A percentile compares a stretch with the other conserved stretches of the same genome.
Evolutionary conservation across 495 filamentous ascomycete genomes (phyloP).

Genomic region (Astrocystis sublimbata): DNA sequence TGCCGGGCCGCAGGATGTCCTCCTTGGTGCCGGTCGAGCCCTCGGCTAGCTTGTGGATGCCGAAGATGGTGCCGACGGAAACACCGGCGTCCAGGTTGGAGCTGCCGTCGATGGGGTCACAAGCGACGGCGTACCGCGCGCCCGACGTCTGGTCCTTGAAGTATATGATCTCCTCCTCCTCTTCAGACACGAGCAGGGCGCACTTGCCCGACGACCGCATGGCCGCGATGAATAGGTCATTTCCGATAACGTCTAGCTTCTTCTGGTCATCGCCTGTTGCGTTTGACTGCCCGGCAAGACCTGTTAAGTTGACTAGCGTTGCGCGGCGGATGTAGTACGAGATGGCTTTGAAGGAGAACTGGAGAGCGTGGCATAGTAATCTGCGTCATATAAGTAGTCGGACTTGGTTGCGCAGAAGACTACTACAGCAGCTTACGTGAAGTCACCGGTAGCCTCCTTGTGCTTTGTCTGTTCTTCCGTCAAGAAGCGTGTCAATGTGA

Average conservation of each 20-base stretch:
- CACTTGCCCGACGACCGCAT: slow-evolving; percentile 92
- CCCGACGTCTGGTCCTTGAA: slow-evolving; percentile 77
- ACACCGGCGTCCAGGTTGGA: slow-evolving; percentile 98
- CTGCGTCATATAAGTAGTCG: slow-evolving; percentile 43
- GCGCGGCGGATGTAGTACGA: slow-evolving; percentile 98
- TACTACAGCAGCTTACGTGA: slow-evolving; percentile 69
- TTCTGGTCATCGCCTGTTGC: slow-evolving; percentile 97
- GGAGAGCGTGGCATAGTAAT: slow-evolving; percentile 93
- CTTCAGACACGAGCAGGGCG: slow-evolving; percentile 89
- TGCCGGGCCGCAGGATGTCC: slow-evolving; percentile 84
- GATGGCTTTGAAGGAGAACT: slow-evolving; percentile 99
- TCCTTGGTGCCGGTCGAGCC: slow-evolving; percentile 70
- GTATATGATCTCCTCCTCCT: slow-evolving; percentile 87
- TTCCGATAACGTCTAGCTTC: slow-evolving; percentile 98
- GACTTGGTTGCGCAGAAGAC: not conserved
- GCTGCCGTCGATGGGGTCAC: slow-evolving; percentile 96
- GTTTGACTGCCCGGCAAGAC: slow-evolving; percentile 92
- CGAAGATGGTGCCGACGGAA: slow-evolving; percentile 97
- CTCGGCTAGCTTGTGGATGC: slow-evolving; percentile 81
- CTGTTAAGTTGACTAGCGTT: slow-evolving; percentile 94
- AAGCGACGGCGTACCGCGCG: slow-evolving; percentile 92
- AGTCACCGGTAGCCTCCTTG: slow-evolving; percentile 95
- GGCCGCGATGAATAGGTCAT: slow-evolving; percentile 92
- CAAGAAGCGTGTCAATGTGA: slow-evolving; percentile 92
- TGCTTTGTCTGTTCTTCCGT: slow-evolving; percentile 94